Evolutionary conservation across 495 filamentous ascomycete genomes (phyloP).

Genomic region (Aspergillus cavernicola): DNA sequence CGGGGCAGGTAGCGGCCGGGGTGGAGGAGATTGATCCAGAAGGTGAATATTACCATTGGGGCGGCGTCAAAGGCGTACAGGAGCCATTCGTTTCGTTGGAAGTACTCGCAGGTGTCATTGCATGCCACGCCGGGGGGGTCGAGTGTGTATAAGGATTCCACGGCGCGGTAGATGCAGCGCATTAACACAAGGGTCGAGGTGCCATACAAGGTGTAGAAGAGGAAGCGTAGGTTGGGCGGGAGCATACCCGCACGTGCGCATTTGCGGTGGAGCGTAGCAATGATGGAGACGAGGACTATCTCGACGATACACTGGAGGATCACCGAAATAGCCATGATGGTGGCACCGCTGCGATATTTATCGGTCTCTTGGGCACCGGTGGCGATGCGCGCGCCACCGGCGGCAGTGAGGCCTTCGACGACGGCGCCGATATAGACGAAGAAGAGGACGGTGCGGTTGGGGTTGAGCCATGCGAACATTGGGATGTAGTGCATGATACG

Average conservation of each 20-base stretch:
- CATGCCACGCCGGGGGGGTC: neutral
- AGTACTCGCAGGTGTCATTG: constrained; percentile 22
- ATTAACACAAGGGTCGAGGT: constrained; percentile 24
- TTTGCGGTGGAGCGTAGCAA: constrained; percentile 33
- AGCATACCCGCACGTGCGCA: constrained; percentile 17
- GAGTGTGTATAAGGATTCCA: constrained; percentile 32
- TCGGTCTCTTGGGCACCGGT: constrained; percentile 17
- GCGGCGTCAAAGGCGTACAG: constrained; percentile 37
- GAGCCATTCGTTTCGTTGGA: constrained; percentile 37
- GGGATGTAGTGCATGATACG: constrained; percentile 48
- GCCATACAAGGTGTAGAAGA: constrained; percentile 39
- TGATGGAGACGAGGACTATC: constrained; percentile 26
- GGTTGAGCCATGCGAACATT: constrained; percentile 39
- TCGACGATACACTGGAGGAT: constrained; percentile 37
- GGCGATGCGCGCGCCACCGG: constrained; percentile 36
- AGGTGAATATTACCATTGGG: constrained; percentile 38
- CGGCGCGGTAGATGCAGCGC: constrained; percentile 30
- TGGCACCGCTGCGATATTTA: constrained; percentile 24
- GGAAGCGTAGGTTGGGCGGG: constrained; percentile 30
- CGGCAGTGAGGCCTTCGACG: constrained; percentile 33
- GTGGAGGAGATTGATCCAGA: constrained; percentile 36
- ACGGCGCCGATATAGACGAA: constrained; percentile 9
- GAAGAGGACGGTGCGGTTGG: constrained; percentile 27
- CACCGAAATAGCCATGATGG: constrained; percentile 31
- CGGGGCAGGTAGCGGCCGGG: constrained; percentile 31